phyloP scores from a whole-genome alignment of 331 rosid species.

The Ulmus americana region DNA sequence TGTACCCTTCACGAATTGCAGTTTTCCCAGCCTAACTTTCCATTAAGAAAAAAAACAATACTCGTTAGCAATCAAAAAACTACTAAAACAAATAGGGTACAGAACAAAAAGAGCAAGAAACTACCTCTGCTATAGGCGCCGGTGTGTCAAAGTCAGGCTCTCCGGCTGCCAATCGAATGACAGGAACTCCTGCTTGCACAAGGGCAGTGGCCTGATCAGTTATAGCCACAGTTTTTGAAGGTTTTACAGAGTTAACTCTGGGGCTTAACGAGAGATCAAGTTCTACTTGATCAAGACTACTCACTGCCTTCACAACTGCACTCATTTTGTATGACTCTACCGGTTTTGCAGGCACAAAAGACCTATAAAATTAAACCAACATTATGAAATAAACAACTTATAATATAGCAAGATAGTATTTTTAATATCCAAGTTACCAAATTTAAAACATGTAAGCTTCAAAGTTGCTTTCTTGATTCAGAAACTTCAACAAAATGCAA shows the following conservation, averaged over 20 bases:
- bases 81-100: not conserved
- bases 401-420: not conserved
- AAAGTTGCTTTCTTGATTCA: not conserved
- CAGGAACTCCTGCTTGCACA: slow-evolving; percentile 68
- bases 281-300: slow-evolving; percentile 23
- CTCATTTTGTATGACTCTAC: slow-evolving; percentile 8
- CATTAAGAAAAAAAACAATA: slow-evolving; percentile 6
- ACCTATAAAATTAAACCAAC: slow-evolving; percentile 17
- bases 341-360: slow-evolving; percentile 19
- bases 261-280: slow-evolving; percentile 63
- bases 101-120: not conserved
- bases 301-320: slow-evolving; percentile 28
- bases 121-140: slow-evolving; percentile 53
- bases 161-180: slow-evolving; percentile 76
- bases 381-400: not conserved
- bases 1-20: slow-evolving; percentile 77
- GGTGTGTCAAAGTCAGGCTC: slow-evolving; percentile 91
- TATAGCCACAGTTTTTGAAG: slow-evolving; percentile 71
- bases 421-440: no score
- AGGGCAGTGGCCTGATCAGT: slow-evolving; percentile 80
- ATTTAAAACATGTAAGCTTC: not conserved
- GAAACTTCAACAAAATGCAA: not conserved
- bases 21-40: slow-evolving; percentile 67
- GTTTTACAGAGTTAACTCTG: slow-evolving; percentile 65
- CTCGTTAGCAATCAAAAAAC: not conserved